These are phyloP conservation scores for Annona cherimola DNA, from an alignment of 164 flowering plant species.

Conservation along the genomic window DNA sequence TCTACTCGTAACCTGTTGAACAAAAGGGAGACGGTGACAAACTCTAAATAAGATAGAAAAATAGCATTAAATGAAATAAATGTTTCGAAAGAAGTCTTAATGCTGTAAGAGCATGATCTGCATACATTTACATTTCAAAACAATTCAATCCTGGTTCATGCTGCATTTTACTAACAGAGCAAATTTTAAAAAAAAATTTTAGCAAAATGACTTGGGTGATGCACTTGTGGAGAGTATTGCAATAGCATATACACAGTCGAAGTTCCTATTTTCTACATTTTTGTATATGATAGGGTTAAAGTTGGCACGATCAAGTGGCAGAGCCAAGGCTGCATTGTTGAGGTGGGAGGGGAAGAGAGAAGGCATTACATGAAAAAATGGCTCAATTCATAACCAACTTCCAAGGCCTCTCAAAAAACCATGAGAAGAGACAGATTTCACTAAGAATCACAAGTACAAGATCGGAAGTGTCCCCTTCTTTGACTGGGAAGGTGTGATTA, in stretches of 20 bases:
- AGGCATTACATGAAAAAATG: background rate
- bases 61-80: background rate
- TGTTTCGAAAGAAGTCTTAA: background rate
- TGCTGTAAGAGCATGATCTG: background rate
- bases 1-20: slow-evolving; percentile 13
- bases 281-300: too few species aligned
- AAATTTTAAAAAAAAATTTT: too few species aligned
- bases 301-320: background rate
- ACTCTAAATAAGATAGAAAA: background rate
- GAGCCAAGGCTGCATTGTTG: background rate
- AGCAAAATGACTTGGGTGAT: background rate
- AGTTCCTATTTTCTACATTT: too few species aligned
- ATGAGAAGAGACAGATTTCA: too few species aligned
- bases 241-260: too few species aligned
- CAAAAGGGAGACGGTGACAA: background rate
- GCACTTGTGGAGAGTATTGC: background rate
- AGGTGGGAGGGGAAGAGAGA: background rate
- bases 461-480: too few species aligned
- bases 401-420: too few species aligned
- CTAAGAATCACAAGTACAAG: too few species aligned
- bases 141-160: background rate
- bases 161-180: background rate
- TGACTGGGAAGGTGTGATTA: too few species aligned
- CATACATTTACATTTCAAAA: background rate
- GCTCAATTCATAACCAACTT: too few species aligned